These are phyloP conservation scores for Microbotryum scabiosae DNA, from an alignment of 1,284 basidiomycete species.

Conservation along the genomic window DNA sequence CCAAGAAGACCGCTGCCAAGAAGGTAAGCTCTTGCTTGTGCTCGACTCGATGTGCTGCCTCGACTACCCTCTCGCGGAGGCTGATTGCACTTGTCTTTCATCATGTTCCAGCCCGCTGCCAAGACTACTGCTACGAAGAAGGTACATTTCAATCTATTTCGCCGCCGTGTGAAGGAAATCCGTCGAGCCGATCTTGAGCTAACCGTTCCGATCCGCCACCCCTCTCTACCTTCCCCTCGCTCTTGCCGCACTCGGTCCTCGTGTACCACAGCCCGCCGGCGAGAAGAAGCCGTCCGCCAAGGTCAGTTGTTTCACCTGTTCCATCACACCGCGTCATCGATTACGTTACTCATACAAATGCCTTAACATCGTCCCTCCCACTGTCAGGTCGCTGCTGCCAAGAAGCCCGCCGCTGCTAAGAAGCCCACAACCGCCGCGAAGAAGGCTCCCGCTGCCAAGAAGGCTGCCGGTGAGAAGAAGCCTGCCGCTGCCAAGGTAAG, in stretches of 20 bases:
- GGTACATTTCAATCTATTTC: too few species aligned
- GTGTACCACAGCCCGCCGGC: neutral
- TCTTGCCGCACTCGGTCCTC: too few species aligned
- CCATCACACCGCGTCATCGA: neutral
- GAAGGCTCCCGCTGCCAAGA: constrained; percentile 8
- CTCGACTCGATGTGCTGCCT: too few species aligned
- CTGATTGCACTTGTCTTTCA: too few species aligned
- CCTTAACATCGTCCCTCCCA: neutral
- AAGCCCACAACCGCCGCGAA: constrained; percentile 6
- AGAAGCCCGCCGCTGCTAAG: constrained; percentile 5
- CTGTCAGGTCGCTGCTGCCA: neutral
- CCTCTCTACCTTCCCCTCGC: too few species aligned
- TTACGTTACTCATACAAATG: neutral
- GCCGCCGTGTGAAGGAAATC: too few species aligned
- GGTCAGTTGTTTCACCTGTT: neutral
- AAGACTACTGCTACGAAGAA: too few species aligned
- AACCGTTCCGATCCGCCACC: too few species aligned
- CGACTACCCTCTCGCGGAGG: too few species aligned
- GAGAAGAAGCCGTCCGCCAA: constrained; percentile 1
- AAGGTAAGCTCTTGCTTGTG: neutral
- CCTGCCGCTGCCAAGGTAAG: neutral
- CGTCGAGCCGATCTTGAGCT: too few species aligned
- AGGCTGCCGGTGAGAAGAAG: constrained; percentile 5
- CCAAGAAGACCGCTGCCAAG: constrained; percentile 6
- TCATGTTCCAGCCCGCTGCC: too few species aligned